A percentile compares a stretch with the other conserved stretches of the same genome.
These are phyloP conservation scores for Parmales sp. DNA, from an alignment of 108 stramenopile genomes.

Conservation along the genomic window DNA sequence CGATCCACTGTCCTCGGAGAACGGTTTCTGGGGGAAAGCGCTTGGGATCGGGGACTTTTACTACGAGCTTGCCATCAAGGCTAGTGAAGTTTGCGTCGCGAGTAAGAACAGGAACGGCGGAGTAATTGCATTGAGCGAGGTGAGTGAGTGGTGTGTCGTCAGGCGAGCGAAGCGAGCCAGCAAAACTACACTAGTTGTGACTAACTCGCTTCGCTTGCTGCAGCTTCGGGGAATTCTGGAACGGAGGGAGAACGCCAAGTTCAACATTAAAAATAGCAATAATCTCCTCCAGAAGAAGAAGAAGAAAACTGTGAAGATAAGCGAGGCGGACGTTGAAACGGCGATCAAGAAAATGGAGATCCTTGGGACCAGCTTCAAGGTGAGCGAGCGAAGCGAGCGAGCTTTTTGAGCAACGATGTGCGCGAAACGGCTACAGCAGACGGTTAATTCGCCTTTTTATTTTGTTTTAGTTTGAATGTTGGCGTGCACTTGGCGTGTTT, in stretches of 20 bases:
- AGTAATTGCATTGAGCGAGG: constrained; percentile 46
- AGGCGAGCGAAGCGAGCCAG: not conserved
- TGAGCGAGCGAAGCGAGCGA: too few relatives aligned
- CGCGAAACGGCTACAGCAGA: too few relatives aligned
- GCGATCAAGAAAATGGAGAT: constrained; percentile 61
- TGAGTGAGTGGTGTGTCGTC: too few relatives aligned
- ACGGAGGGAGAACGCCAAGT: constrained; percentile 30
- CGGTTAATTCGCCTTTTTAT: too few relatives aligned
- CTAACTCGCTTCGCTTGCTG: constrained; percentile 26
- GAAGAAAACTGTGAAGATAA: constrained; percentile 30
- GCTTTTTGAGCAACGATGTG: too few relatives aligned
- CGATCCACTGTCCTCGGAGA: constrained; percentile 51
- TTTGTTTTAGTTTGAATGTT: too few relatives aligned
- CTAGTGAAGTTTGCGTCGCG: constrained; percentile 82
- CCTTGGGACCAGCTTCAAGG: too few relatives aligned
- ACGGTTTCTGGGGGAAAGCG: constrained; percentile 52
- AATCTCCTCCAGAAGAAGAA: constrained; percentile 20
- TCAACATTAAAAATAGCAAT: constrained; percentile 29
- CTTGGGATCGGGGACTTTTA: constrained; percentile 88
- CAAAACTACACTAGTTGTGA: not conserved
- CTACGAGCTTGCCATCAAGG: constrained; percentile 95
- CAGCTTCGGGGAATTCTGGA: constrained; percentile 59
- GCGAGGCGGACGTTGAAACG: constrained; percentile 54
- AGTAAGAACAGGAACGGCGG: constrained; percentile 86
- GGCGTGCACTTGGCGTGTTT: too few relatives aligned